Conservation (phyloP, 176 grass and related monocot species). For the Poa pratensis region DNA sequence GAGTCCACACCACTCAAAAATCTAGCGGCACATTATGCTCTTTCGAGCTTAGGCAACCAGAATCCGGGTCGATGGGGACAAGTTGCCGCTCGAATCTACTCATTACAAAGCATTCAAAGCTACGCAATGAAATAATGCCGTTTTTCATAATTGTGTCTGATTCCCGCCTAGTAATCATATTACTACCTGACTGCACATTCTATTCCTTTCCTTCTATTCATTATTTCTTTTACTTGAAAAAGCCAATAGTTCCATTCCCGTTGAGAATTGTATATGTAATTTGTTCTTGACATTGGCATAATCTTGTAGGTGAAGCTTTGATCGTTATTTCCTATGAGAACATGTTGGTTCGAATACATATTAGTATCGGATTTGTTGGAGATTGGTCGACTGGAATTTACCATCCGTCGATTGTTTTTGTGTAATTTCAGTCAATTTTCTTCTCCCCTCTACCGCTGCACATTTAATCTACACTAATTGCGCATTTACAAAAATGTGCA, state of each 20-base stretch:
- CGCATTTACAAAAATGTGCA: too few relatives aligned
- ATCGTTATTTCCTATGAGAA: too few relatives aligned
- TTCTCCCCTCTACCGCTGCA: too few relatives aligned
- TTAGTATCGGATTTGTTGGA: too few relatives aligned
- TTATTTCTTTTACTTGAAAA: neutral
- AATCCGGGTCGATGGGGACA: slow-evolving; percentile 47
- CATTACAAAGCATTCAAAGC: slow-evolving; percentile 54
- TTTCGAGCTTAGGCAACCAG: neutral
- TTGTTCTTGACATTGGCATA: neutral
- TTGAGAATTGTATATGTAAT: neutral
- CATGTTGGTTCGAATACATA: too few relatives aligned
- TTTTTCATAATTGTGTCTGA: slow-evolving; percentile 47
- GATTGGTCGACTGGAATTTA: too few relatives aligned
- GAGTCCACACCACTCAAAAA: slow-evolving; percentile 9
- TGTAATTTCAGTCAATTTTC: too few relatives aligned
- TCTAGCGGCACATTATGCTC: neutral
- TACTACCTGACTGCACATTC: too few relatives aligned
- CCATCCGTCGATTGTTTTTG: too few relatives aligned
- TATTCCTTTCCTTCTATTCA: too few relatives aligned
- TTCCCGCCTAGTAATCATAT: neutral
- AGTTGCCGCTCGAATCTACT: slow-evolving; percentile 49
- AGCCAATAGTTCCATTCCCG: neutral
- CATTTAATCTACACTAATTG: too few relatives aligned
- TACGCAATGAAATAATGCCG: slow-evolving; percentile 43
- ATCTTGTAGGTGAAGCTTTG: too few relatives aligned